Conservation (phyloP, 805 yeast species). For the Kuraishia piskuri region DNA sequence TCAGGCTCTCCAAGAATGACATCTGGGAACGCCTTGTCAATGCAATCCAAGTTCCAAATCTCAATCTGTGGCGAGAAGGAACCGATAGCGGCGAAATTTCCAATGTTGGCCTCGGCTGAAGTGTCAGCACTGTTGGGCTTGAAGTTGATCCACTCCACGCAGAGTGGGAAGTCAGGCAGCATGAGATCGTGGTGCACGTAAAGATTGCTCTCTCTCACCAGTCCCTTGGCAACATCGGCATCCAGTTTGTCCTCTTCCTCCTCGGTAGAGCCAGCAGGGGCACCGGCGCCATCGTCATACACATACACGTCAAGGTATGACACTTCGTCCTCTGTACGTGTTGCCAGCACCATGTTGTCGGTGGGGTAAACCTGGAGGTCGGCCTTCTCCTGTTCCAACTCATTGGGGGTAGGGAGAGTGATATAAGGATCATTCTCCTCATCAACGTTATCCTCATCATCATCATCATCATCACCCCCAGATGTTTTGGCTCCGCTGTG, state of each 20-base stretch:
- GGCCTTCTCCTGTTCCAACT: conserved; percentile 64
- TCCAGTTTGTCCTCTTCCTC: conserved; percentile 58
- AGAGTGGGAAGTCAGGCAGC: conserved; percentile 95
- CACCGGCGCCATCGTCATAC: conserved; percentile 90
- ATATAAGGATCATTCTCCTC: conserved; percentile 52
- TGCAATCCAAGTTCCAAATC: conserved; percentile 88
- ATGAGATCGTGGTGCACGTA: conserved; percentile 95
- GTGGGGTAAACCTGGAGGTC: conserved; percentile 84
- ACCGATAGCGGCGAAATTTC: conserved; percentile 94
- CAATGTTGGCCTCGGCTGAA: conserved; percentile 36
- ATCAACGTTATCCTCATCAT: conserved; percentile 21
- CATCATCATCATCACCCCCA: conserved; percentile 33
- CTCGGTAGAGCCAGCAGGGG: conserved; percentile 58
- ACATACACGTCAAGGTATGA: conserved; percentile 89
- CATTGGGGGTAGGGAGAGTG: conserved; percentile 54
- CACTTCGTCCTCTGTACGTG: conserved; percentile 93
- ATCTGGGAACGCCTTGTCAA: conserved; percentile 94
- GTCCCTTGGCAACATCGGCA: conserved; percentile 67
- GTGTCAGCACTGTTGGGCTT: conserved; percentile 44
- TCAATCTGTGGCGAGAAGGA: conserved; percentile 97
- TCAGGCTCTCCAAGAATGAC: conserved; percentile 70
- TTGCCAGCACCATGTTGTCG: conserved; percentile 82
- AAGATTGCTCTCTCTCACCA: conserved; percentile 62
- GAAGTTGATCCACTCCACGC: conserved; percentile 91
- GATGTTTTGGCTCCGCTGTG: conserved; percentile 37